Evolutionary conservation across 2,329 filamentous ascomycete genomes (phyloP).

Genomic region (Emmonsia crescens): DNA sequence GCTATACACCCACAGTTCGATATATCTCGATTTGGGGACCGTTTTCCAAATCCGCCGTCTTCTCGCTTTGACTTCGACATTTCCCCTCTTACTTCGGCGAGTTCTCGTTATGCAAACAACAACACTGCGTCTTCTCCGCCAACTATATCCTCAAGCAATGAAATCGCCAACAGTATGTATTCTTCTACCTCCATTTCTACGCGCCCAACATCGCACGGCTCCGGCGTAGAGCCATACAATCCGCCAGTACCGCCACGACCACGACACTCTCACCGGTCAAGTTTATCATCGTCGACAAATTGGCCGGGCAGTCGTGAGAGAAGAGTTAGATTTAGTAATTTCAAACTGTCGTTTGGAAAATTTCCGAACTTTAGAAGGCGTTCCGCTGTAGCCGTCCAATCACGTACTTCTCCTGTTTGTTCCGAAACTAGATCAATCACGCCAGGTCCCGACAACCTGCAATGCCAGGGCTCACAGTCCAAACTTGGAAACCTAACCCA

Average conservation of each 20-base stretch:
- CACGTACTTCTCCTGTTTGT: background rate
- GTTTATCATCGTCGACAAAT: background rate
- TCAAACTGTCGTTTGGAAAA: background rate
- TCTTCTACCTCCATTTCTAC: constrained; percentile 31
- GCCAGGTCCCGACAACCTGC: background rate
- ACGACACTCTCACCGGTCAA: background rate
- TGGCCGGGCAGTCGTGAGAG: background rate
- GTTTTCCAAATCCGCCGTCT: constrained; percentile 16
- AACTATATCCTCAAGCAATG: constrained; percentile 9
- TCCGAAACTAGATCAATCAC: background rate
- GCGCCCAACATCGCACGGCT: constrained; percentile 30
- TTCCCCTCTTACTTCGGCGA: constrained; percentile 16
- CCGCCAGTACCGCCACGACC: background rate
- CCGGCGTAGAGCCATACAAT: constrained; percentile 17
- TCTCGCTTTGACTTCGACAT: constrained; percentile 14
- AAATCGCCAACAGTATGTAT: constrained; percentile 23
- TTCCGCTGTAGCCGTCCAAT: background rate
- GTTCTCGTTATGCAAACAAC: constrained; percentile 19
- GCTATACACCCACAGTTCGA: constrained; percentile 14
- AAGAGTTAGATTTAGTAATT: background rate
- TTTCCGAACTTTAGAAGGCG: background rate
- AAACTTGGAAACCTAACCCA: background rate
- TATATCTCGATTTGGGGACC: constrained; percentile 25
- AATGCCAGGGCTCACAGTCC: background rate
- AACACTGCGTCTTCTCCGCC: constrained; percentile 21